A percentile compares a stretch with the other conserved stretches of the same genome.
These are phyloP conservation scores for Pyrenophora seminiperda DNA, from an alignment of 2,329 filamentous ascomycete species.

Conservation along the genomic window DNA sequence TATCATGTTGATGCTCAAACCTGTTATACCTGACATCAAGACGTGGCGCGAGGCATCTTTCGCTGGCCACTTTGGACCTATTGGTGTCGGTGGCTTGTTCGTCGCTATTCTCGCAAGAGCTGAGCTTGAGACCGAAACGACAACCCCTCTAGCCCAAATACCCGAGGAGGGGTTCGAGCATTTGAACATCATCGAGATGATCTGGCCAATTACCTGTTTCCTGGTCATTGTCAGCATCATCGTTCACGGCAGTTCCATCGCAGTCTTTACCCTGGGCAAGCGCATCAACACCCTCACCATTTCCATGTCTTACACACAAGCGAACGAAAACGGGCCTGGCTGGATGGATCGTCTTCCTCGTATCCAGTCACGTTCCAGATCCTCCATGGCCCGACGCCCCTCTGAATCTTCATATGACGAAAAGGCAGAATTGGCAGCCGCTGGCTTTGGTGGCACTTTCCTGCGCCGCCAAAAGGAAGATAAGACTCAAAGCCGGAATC, in stretches of 20 bases:
- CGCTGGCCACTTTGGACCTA: constrained; percentile 95
- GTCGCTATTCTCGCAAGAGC: constrained; percentile 89
- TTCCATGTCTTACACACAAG: constrained; percentile 94
- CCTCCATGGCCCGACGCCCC: constrained; percentile 68
- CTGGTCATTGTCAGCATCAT: constrained; percentile 92
- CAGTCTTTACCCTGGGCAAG: constrained; percentile 96
- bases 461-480: constrained; percentile 79
- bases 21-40: constrained; percentile 93
- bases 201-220: constrained; percentile 96
- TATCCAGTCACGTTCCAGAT: constrained; percentile 81
- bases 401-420: constrained; percentile 63
- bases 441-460: constrained; percentile 77
- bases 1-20: constrained; percentile 89
- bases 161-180: constrained; percentile 61
- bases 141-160: constrained; percentile 72
- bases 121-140: constrained; percentile 78
- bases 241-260: constrained; percentile 96
- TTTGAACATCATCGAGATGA: constrained; percentile 76
- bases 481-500: constrained; percentile 66
- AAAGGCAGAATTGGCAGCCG: constrained; percentile 61
- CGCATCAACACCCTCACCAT: constrained; percentile 95
- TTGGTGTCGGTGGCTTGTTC: constrained; percentile 96
- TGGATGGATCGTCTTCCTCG: constrained; percentile 95
- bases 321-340: constrained; percentile 81
- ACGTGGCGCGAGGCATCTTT: constrained; percentile 98